Evolutionary conservation across 2,329 filamentous ascomycete genomes (phyloP), one percentile per base, ranked within the genome.

Genomic region (Chrysoporthe deuterocubensis): DNA sequence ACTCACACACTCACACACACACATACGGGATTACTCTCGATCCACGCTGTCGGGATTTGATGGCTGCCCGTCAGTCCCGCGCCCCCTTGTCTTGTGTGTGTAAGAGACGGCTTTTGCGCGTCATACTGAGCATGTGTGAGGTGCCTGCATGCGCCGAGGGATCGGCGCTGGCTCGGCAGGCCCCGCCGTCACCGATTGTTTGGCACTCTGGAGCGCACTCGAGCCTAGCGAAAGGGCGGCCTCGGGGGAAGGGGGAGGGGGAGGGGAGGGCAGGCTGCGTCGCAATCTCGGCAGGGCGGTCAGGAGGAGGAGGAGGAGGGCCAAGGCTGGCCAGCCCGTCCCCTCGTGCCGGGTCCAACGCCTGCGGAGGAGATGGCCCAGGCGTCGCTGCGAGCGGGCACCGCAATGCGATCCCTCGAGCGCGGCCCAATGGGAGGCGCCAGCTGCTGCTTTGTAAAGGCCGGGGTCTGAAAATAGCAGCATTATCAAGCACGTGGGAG

Each of bases 401-500:
- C 37, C 46, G 26, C 64, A 56, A 16, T 26, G 42, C 40, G 56
- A n/a, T 50, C 42, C 48, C 44, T 46, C 32, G 60, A 48, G 56
- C 11, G 5, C 9, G 44, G 50, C 57, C 67, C 65, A 69, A 69
- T 69, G 42, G 54, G 32, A 50, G 46, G 61, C 26, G 11, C 34
- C 16, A 34, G 16, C 8, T 32, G 48, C 16, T 50, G 65, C 62
- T 69, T 69, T 67, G 67, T 67, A 69, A 69, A 44, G 32, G 57
- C 65, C 34, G 32, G 64, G 62, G 52, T 65, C 61, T 62, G 34
- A 69, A 56, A 69, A 69, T 69, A 69, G 67, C 56, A 67, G 48
- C 60, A 67, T 69, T 62, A 67, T 69, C 62, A 48, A 69, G 67
- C 67, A 69, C 64, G 67, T 68, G 67, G 67, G 46, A 48, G 48